phyloP scores from a whole-genome alignment of 176 grass and related monocot genomes.

The Cenchrus purpureus region DNA sequence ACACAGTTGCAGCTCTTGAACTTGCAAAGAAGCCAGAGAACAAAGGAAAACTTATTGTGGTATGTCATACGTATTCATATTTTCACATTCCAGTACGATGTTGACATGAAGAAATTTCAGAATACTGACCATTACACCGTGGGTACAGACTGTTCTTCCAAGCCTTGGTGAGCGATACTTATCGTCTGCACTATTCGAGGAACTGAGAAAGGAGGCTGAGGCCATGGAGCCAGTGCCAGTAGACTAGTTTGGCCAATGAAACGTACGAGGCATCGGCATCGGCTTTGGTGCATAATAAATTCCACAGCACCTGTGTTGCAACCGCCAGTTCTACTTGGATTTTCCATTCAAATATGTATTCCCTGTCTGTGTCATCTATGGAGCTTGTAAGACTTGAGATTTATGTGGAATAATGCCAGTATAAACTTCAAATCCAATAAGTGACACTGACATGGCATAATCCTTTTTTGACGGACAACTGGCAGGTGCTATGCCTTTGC shows the following conservation, averaged over 20 bases:
- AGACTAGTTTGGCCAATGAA: conserved; percentile 50
- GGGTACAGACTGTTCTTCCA: conserved; percentile 78
- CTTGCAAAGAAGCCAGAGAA: conserved; percentile 88
- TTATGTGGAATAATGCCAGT: no score
- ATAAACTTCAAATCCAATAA: no score
- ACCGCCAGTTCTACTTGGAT: neutral
- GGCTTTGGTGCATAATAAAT: conserved; percentile 23
- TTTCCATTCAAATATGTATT: neutral
- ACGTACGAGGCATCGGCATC: no score
- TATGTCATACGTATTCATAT: conserved; percentile 39
- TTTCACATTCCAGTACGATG: neutral
- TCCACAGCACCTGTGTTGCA: neutral
- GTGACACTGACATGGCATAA: no score
- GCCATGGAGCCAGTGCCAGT: conserved; percentile 79
- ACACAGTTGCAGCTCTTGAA: conserved; percentile 77
- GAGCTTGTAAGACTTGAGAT: no score
- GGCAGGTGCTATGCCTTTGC: no score
- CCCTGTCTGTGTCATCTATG: no score
- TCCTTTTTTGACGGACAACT: no score
- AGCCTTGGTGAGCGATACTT: conserved; percentile 85
- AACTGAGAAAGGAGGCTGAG: conserved; percentile 77
- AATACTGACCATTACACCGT: neutral
- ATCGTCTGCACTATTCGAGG: conserved; percentile 75
- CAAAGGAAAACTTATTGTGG: conserved; percentile 98
- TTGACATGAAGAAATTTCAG: conserved; percentile 1